phyloP scores from a whole-genome alignment of 2,329 filamentous ascomycete species.

The Scolecobasidium constrictum region DNA sequence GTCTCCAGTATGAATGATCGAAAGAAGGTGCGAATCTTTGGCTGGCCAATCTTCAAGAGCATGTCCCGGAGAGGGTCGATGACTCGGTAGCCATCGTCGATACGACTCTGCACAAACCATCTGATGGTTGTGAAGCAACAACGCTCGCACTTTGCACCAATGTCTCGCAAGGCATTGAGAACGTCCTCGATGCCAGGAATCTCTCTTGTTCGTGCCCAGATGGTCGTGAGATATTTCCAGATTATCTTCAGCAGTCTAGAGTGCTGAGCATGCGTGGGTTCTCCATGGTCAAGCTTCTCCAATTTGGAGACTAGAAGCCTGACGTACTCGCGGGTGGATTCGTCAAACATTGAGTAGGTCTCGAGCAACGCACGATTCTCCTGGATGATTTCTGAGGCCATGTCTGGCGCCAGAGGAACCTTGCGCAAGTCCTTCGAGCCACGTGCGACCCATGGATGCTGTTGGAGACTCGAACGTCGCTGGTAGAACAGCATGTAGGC shows the following conservation, averaged over 20 bases:
- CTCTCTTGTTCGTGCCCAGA: constrained; percentile 8
- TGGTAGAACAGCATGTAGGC: constrained; percentile 99
- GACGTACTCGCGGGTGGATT: background rate
- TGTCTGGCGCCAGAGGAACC: background rate
- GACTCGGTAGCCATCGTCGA: too few species aligned
- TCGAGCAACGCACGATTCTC: constrained; percentile 5
- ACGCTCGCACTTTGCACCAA: background rate
- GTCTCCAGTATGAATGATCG: constrained; percentile 2
- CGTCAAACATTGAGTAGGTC: constrained; percentile 6
- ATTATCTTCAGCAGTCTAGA: background rate
- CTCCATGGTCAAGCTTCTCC: background rate
- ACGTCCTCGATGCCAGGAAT: constrained; percentile 5
- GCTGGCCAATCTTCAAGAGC: background rate
- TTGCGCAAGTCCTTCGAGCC: background rate
- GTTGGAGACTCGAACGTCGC: constrained; percentile 54
- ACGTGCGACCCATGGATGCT: background rate
- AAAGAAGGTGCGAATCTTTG: constrained; percentile 8
- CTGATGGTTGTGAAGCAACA: constrained; percentile 1
- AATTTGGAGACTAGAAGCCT: constrained; percentile 2
- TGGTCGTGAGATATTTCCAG: constrained; percentile 1
- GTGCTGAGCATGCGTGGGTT: background rate
- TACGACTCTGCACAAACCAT: constrained; percentile 4
- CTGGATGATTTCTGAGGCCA: constrained; percentile 1
- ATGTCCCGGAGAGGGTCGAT: constrained; percentile 4
- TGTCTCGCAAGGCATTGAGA: background rate